Evolutionary conservation across 805 yeast genomes (phyloP).

Genomic region (Candida golubevii): DNA sequence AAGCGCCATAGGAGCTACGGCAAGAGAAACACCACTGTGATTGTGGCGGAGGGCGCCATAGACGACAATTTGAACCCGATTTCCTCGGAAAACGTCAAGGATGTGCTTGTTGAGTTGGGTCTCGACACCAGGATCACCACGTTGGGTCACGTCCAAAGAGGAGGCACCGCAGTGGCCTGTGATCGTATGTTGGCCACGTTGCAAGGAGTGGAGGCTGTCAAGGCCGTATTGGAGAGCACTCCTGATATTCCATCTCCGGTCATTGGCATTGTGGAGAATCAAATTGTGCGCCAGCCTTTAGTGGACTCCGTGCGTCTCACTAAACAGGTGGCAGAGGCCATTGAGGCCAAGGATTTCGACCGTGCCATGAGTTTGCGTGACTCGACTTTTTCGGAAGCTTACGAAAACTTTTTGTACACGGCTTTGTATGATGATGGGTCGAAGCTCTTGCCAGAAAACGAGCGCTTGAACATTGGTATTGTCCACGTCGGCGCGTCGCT

Average conservation of each 20-base stretch:
- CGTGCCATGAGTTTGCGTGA: slow-evolving; percentile 86
- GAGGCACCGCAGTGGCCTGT: slow-evolving; percentile 96
- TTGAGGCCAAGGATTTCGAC: slow-evolving; percentile 71
- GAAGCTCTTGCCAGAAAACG: slow-evolving; percentile 46
- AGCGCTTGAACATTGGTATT: slow-evolving; percentile 62
- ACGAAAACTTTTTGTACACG: slow-evolving; percentile 45
- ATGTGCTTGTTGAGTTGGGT: slow-evolving; percentile 77
- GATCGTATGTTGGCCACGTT: slow-evolving; percentile 89
- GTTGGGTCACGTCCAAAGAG: slow-evolving; percentile 96
- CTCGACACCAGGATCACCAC: slow-evolving; percentile 94
- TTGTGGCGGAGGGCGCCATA: slow-evolving; percentile 98
- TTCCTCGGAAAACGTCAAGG: slow-evolving; percentile 73
- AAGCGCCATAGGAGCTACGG: slow-evolving; percentile 79
- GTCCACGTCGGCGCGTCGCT: slow-evolving; percentile 80
- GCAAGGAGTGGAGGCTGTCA: slow-evolving; percentile 97
- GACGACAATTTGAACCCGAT: slow-evolving; percentile 78
- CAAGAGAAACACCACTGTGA: slow-evolving; percentile 89
- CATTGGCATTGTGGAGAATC: slow-evolving; percentile 86
- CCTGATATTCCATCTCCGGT: slow-evolving; percentile 93
- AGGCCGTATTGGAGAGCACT: slow-evolving; percentile 82
- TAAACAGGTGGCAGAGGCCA: slow-evolving; percentile 86
- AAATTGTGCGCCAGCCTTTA: slow-evolving; percentile 76
- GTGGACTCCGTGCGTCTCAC: slow-evolving; percentile 89
- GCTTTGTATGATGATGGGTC: slow-evolving; percentile 60
- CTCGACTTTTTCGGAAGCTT: slow-evolving; percentile 71